Evolutionary conservation across 2,329 filamentous ascomycete genomes (phyloP).

Genomic region (Magnaporthiopsis poae): DNA sequence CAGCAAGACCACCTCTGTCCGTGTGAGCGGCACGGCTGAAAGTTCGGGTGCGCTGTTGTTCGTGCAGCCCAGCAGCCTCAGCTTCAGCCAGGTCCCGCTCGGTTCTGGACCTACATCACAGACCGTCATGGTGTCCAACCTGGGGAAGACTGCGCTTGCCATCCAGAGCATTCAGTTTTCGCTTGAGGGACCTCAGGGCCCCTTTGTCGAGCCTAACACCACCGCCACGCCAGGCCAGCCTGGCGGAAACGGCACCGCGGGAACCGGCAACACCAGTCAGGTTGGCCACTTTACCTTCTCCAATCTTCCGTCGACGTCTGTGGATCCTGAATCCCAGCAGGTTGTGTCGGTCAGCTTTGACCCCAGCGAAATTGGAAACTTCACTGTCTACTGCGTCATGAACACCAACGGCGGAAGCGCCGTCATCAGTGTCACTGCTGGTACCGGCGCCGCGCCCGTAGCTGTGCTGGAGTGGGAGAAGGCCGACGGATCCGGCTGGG

Average conservation of each 20-base stretch:
- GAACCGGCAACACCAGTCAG: slow-evolving; percentile 19
- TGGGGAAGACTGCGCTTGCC: slow-evolving; percentile 35
- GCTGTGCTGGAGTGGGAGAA: slow-evolving; percentile 47
- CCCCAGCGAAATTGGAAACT: slow-evolving; percentile 36
- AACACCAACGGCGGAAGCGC: slow-evolving; percentile 38
- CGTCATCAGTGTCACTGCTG: slow-evolving; percentile 37
- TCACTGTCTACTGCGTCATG: slow-evolving; percentile 37
- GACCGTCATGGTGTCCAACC: slow-evolving; percentile 38
- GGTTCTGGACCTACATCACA: slow-evolving; percentile 30
- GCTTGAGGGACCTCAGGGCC: slow-evolving; percentile 31
- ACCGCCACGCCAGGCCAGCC: slow-evolving; percentile 16
- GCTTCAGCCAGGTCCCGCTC: slow-evolving; percentile 39
- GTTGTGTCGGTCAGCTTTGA: slow-evolving; percentile 38
- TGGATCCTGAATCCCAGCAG: slow-evolving; percentile 29
- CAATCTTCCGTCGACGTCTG: slow-evolving; percentile 31
- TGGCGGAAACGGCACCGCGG: background rate
- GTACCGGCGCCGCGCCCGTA: slow-evolving; percentile 37
- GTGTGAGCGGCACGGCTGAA: slow-evolving; percentile 38
- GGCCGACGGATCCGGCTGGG: slow-evolving; percentile 40
- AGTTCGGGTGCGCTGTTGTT: slow-evolving; percentile 35
- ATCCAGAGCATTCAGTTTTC: slow-evolving; percentile 37
- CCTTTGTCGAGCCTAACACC: slow-evolving; percentile 26
- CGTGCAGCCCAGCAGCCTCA: slow-evolving; percentile 37
- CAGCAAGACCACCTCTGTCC: slow-evolving; percentile 34
- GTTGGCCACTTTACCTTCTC: slow-evolving; percentile 40